Conservation (phyloP, 495 filamentous ascomycete genomes). For the Hypoxylon cercidicola region DNA sequence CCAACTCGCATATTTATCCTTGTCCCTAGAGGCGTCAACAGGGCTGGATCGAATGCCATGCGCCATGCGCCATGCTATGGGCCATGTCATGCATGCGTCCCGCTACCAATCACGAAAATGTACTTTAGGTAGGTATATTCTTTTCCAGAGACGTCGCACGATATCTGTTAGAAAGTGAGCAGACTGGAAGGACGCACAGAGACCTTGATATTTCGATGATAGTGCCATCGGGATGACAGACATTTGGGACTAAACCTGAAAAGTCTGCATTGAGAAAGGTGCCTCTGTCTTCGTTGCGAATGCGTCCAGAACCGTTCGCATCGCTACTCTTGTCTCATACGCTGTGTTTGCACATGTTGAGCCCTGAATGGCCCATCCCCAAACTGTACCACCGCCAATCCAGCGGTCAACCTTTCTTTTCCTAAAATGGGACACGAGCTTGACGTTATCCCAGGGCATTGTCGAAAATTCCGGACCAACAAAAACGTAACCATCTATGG, state of each 20-base stretch:
- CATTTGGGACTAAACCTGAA: conserved; percentile 5
- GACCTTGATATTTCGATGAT: conserved; percentile 5
- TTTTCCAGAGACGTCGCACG: conserved; percentile 7
- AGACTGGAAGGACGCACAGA: conserved; percentile 2
- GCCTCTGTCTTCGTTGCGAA: conserved; percentile 1
- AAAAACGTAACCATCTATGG: neutral
- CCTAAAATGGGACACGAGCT: conserved; percentile 29
- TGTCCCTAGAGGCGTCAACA: conserved; percentile 2
- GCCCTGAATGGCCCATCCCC: conserved; percentile 31
- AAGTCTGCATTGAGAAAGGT: conserved; percentile 21
- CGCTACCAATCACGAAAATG: too few relatives aligned
- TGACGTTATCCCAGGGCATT: conserved; percentile 17
- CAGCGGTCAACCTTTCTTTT: conserved; percentile 35
- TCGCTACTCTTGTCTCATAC: conserved; percentile 36
- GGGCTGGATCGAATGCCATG: conserved; percentile 14
- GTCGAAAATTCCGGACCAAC: conserved; percentile 7
- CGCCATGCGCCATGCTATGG: conserved; percentile 11
- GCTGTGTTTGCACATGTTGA: conserved; percentile 34
- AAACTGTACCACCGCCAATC: conserved; percentile 30
- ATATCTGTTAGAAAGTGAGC: neutral
- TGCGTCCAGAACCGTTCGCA: conserved; percentile 31
- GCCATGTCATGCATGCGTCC: neutral
- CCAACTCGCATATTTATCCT: conserved; percentile 3
- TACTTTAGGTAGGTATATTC: too few relatives aligned
- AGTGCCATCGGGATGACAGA: conserved; percentile 22